Evolutionary conservation across 306 rosid species (phyloP).

Genomic region (Acacia confusa): DNA sequence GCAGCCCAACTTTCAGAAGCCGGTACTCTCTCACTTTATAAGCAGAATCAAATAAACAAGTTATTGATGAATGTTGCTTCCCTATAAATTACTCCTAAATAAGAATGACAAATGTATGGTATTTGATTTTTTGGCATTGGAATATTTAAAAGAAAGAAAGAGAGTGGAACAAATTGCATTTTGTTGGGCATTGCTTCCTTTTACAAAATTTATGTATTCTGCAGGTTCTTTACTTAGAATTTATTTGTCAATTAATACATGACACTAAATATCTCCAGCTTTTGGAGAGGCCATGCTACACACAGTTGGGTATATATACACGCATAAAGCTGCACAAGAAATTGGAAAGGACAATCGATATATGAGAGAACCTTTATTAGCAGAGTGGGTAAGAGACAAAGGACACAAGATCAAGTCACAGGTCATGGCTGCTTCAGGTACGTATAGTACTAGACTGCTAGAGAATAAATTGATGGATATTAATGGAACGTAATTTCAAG

Average conservation of each 20-base stretch:
- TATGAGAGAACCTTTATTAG: slow-evolving; percentile 90
- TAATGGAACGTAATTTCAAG: neutral
- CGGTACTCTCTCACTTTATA: slow-evolving; percentile 37
- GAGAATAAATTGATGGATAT: slow-evolving; percentile 29
- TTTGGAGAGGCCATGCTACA: slow-evolving; percentile 99
- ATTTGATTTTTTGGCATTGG: too few species aligned
- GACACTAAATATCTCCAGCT: slow-evolving; percentile 46
- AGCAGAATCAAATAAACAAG: too few species aligned
- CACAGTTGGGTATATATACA: slow-evolving; percentile 93
- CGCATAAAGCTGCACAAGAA: slow-evolving; percentile 78
- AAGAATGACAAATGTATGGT: too few species aligned
- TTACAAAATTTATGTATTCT: neutral
- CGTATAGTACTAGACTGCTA: slow-evolving; percentile 31
- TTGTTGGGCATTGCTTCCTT: neutral
- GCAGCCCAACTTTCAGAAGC: slow-evolving; percentile 74
- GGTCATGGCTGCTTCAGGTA: slow-evolving; percentile 96
- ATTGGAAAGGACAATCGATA: slow-evolving; percentile 73
- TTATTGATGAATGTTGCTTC: too few species aligned
- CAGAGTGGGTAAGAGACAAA: slow-evolving; percentile 96
- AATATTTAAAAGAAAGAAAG: too few species aligned
- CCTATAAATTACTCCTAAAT: too few species aligned
- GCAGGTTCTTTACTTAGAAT: neutral
- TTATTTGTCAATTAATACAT: slow-evolving; percentile 9
- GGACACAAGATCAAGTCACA: slow-evolving; percentile 95
- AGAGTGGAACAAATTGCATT: neutral